A percentile compares a stretch with the other conserved stretches of the same genome.
Evolutionary conservation across 2,329 filamentous ascomycete genomes (phyloP).

Genomic region (Thermothelomyces thermophilus): DNA sequence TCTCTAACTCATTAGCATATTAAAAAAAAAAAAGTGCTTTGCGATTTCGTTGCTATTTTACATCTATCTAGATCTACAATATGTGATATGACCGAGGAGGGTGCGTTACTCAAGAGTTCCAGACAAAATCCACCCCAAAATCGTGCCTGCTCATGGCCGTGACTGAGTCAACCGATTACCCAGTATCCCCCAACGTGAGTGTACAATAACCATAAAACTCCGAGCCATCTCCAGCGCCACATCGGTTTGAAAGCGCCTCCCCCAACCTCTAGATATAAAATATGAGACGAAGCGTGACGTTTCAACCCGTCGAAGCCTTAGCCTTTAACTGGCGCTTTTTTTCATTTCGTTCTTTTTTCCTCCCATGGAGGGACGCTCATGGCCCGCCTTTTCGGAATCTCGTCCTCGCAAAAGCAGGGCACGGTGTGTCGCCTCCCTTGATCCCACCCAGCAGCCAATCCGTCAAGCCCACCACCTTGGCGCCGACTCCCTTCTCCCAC

Average conservation of each 20-base stretch:
- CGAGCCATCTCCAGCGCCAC: neutral
- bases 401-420: conserved; percentile 21
- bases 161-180: neutral
- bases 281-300: no score
- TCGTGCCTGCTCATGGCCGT: neutral
- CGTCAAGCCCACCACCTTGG: conserved; percentile 81
- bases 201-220: neutral
- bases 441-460: conserved; percentile 90
- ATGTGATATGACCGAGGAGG: conserved; percentile 9
- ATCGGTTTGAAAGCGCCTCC: neutral
- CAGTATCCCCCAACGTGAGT: neutral
- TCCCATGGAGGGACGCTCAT: no score
- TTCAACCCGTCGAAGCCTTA: no score
- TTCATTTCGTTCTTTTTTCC: no score
- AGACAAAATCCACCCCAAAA: neutral
- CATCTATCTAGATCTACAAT: neutral
- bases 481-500: conserved; percentile 73
- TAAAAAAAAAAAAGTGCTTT: neutral
- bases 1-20: neutral
- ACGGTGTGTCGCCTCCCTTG: conserved; percentile 28
- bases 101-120: neutral
- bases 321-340: no score
- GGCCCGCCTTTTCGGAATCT: conserved; percentile 13
- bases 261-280: no score
- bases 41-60: neutral